Evolutionary conservation across 2,329 filamentous ascomycete species (phyloP).

Genomic region (Escovopsis sp.): DNA sequence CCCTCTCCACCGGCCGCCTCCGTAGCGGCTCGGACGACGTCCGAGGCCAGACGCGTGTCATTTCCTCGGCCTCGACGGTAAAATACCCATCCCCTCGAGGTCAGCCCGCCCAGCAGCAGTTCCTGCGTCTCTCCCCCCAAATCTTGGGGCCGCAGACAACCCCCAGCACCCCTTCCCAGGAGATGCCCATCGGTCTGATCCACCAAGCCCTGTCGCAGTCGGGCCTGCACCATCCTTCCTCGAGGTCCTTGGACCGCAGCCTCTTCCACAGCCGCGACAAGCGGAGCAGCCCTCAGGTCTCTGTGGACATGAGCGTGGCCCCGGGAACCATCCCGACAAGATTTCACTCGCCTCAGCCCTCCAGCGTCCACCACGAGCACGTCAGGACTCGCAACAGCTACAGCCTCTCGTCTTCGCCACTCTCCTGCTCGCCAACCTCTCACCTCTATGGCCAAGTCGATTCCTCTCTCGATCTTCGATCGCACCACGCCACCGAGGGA

Average conservation of each 20-base stretch:
- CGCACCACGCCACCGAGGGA: constrained; percentile 18
- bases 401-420: constrained; percentile 20
- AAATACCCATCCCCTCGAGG: constrained; percentile 17
- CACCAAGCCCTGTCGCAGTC: background rate
- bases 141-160: constrained; percentile 14
- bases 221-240: constrained; percentile 34
- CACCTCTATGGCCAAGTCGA: constrained; percentile 27
- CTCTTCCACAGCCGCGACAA: constrained; percentile 45
- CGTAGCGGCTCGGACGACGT: constrained; percentile 14
- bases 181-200: constrained; percentile 16
- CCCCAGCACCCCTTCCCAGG: constrained; percentile 20
- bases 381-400: constrained; percentile 14
- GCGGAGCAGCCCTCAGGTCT: constrained; percentile 47
- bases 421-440: constrained; percentile 23
- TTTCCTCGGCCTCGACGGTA: constrained; percentile 4
- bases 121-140: constrained; percentile 23
- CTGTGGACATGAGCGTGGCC: constrained; percentile 44
- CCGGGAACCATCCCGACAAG: constrained; percentile 41
- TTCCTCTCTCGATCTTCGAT: constrained; percentile 23
- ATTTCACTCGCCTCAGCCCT: constrained; percentile 7
- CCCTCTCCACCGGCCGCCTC: constrained; percentile 9
- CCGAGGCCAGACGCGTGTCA: constrained; percentile 11
- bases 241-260: constrained; percentile 48
- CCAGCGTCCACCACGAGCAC: too few species aligned
- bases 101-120: constrained; percentile 31